Base-by-base conservation (phyloP, 2,329 filamentous ascomycete species). In the Fusarium sp. region DNA sequence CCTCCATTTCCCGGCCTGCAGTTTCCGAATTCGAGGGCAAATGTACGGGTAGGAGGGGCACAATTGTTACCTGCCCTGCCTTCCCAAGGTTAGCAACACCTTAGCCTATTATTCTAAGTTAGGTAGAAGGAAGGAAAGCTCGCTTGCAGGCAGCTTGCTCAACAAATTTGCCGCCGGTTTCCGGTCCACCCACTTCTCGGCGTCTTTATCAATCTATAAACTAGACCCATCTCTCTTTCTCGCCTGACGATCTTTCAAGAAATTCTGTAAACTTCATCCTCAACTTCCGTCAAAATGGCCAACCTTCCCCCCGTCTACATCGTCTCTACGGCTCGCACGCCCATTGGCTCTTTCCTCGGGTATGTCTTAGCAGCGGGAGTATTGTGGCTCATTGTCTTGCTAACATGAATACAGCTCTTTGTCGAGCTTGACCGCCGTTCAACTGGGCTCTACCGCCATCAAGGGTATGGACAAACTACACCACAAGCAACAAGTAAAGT, bases 311-410 rank as follows among this genome's bases (percentile, higher is more conserved):
- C 94, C 63, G 95, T 99, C 72, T 99, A 99, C 85, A 98, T 99
- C 78, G 94, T 98, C 78, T 96, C 96, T 63, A 92, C 91, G 71
- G 93, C 90, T 77, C 90, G 95, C 82, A 99, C 96, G 71, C 96
- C 96, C 54, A 87, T 97, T 72, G 96, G 96, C 76, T 95, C 93
- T 72, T 99, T 99, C 84, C 89, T 97, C 77, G 96, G 96, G 94
- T 97, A 83, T 67, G 80, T 58, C 34, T 18, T 40, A 61, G 20
- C n/a, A 14, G n/a, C 2, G 15, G 18, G 7, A 43, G 40, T 18
- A 44, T 49, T 53, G 42, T 38, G 38, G 38, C 28, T 31, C 10
- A 31, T 48, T 18, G 33, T 46, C 17, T 53, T 65, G 48, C 73
- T 76, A 58, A 77, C 58, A 51, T 69, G 46, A 60, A 57, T 70